Evolutionary conservation across 1,139 yeast genomes (phyloP), one percentile per base, ranked within the genome.

Genomic region (Pichia inconspicua): DNA sequence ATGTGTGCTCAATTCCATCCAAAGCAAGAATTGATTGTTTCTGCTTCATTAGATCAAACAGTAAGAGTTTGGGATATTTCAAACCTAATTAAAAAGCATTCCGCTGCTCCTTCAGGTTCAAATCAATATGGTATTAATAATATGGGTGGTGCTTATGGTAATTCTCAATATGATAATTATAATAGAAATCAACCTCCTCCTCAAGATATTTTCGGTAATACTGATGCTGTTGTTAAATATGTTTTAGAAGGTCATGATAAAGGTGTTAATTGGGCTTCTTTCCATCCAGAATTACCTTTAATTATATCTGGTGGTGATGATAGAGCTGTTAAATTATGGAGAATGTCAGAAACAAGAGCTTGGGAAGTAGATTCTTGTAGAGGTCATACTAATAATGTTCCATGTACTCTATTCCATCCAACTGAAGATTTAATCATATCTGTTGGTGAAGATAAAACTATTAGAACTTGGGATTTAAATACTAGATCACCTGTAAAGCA

Each of bases 311-410:
- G 94, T 59, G 95, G 96, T 65, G 99, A 94, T 66, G 98, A 94
- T 66, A 79, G 98, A 58, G 82, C 92, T 55, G 87, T 94, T 48
- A 92, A 92, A 68, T 74, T 94, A 58, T 94, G 98, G 98, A 80
- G 98, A 68, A 89, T 90, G 97, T 84, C 90, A 62, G 97, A 94
- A 60, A 84, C 95, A 37, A 89, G 90, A 69, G 98, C 98, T 32
- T 94, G 98, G 97, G 98, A 94, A 67, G 95, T 94, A 48, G 99
- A 94, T 64, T 88, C 97, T 41, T 92, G 97, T 68, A 80, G 98
- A 62, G 98, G 98, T 48, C 99, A 94, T 66, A 84, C 96, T 42
- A 90, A 92, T 63, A 89, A 88, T 63, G 96, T 92, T 49, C 81
- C 90, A 50, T 76, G 95, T 66, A 90, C 89, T 40, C 72, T 87